Conservation (phyloP, 75 land plant species). For the Sequoiadendron giganteum region DNA sequence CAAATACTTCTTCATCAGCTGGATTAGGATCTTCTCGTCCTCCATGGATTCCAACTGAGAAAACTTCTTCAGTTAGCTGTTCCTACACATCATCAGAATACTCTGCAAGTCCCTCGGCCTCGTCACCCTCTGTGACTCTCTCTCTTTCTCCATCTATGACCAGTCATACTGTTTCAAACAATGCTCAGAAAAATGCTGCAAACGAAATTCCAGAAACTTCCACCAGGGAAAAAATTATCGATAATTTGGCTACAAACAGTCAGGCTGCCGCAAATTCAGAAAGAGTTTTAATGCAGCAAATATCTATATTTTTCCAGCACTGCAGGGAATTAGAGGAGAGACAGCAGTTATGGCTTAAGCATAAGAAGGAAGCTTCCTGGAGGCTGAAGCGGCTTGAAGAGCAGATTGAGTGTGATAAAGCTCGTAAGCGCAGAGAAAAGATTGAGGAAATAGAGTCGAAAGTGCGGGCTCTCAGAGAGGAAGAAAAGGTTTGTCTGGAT, state of each 20-base stretch:
- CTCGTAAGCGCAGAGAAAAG: conserved; percentile 47
- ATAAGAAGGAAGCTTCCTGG: conserved; percentile 76
- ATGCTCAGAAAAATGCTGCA: background rate
- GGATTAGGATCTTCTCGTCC: conserved; percentile 34
- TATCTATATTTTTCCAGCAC: conserved; percentile 43
- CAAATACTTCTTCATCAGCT: conserved; percentile 5
- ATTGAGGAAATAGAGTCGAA: conserved; percentile 66
- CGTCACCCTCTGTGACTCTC: conserved; percentile 60
- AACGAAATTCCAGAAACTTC: conserved; percentile 23
- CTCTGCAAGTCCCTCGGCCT: conserved; percentile 10
- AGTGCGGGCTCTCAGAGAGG: conserved; percentile 51
- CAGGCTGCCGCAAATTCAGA: background rate
- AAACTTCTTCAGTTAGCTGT: background rate
- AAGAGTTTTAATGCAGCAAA: background rate
- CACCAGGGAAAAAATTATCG: conserved; percentile 16
- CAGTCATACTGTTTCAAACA: conserved; percentile 12
- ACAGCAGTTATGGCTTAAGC: conserved; percentile 45
- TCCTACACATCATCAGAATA: conserved; percentile 3
- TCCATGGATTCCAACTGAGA: conserved; percentile 52
- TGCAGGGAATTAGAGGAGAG: conserved; percentile 76
- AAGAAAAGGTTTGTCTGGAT: conserved; percentile 47
- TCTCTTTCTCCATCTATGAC: conserved; percentile 42
- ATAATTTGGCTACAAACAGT: conserved; percentile 15
- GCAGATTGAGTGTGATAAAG: conserved; percentile 69
- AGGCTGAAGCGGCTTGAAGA: conserved; percentile 53